A percentile compares a stretch with the other conserved stretches of the same genome.
These are phyloP conservation scores for Artemisia tridentata DNA, from an alignment of 129 eudicot species.

Conservation along the genomic window DNA sequence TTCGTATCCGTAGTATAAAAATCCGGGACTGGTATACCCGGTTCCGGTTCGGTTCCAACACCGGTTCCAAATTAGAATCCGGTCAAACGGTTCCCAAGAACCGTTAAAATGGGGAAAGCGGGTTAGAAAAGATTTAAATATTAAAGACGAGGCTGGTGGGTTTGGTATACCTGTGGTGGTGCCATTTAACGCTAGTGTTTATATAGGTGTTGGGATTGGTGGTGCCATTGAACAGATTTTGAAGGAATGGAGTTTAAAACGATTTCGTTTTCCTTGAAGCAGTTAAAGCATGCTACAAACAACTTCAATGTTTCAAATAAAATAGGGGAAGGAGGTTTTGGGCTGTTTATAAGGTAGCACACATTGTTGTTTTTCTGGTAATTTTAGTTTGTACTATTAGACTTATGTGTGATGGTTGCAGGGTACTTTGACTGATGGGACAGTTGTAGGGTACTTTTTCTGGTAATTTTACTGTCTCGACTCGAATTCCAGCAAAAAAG, in stretches of 20 bases:
- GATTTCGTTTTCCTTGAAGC: constrained; percentile 58
- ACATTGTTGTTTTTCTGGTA: not conserved
- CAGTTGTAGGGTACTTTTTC: no score
- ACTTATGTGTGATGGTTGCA: no score
- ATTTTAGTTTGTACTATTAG: no score
- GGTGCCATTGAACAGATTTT: constrained; percentile 54
- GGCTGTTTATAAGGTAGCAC: constrained; percentile 72
- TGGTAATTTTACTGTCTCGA: no score
- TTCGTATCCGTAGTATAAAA: no score
- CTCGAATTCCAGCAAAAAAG: no score
- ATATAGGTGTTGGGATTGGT: constrained; percentile 45
- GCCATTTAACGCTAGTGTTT: constrained; percentile 45
- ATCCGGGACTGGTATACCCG: no score
- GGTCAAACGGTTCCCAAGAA: no score
- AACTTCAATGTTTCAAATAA: constrained; percentile 61
- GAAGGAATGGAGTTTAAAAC: constrained; percentile 65
- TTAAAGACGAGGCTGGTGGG: constrained; percentile 58
- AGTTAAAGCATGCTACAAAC: constrained; percentile 67
- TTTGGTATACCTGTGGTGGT: no score
- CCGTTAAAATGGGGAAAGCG: constrained; percentile 61
- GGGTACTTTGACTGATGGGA: no score
- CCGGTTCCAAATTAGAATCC: no score
- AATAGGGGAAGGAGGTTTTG: constrained; percentile 90
- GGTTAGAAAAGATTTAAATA: constrained; percentile 58
- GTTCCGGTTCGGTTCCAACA: no score